phyloP scores from a whole-genome alignment of 75 land plant genomes.

The Ceratopteris richardii region DNA sequence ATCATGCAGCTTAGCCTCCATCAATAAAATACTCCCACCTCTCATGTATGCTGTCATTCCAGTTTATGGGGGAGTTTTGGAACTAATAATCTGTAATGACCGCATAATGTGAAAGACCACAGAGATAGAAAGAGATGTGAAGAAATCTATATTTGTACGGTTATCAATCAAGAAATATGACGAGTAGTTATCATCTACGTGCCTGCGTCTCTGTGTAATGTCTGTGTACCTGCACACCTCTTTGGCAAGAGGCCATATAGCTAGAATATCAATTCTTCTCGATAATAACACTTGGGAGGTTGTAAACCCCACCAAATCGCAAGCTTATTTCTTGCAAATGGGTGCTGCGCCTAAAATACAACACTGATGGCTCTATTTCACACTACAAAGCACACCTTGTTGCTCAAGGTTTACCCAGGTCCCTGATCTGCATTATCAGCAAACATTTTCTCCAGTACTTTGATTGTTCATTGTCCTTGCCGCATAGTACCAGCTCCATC shows the following conservation, averaged over 20 bases:
- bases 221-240: too few relatives aligned
- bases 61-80: too few relatives aligned
- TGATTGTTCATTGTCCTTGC: conserved; percentile 6
- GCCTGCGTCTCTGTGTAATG: too few relatives aligned
- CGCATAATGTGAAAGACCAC: too few relatives aligned
- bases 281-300: conserved; percentile 2
- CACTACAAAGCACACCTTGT: conserved; percentile 14
- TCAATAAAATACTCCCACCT: too few relatives aligned
- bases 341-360: conserved; percentile 6
- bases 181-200: too few relatives aligned
- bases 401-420: conserved; percentile 12
- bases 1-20: too few relatives aligned
- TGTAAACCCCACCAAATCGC: conserved; percentile 1
- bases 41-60: too few relatives aligned
- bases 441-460: conserved; percentile 14
- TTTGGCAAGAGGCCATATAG: conserved; percentile 16
- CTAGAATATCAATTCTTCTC: conserved; percentile 12
- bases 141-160: too few relatives aligned
- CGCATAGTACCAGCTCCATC: not conserved
- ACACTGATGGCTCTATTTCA: conserved; percentile 8
- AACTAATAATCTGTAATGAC: too few relatives aligned
- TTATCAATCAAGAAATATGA: too few relatives aligned
- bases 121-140: too few relatives aligned
- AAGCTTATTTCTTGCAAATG: conserved; percentile 12
- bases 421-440: conserved; percentile 3